Conservation (phyloP, 1,284 basidiomycete species). For the Ustilago sp. region DNA sequence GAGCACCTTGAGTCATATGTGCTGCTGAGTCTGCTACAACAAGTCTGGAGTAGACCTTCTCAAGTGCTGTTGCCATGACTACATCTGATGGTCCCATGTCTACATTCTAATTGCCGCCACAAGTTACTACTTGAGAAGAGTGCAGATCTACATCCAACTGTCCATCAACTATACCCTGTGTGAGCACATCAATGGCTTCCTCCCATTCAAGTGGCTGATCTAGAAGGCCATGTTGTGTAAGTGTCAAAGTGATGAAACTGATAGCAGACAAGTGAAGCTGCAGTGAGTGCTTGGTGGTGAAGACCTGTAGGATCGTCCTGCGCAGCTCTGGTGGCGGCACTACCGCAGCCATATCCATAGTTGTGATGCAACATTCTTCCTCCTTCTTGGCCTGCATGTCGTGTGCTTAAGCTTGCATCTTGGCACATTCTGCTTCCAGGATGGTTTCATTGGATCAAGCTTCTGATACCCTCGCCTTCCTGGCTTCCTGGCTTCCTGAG, state of each 20-base stretch:
- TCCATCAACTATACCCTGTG: slow-evolving; percentile 59
- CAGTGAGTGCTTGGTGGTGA: slow-evolving; percentile 64
- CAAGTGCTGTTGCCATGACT: slow-evolving; percentile 60
- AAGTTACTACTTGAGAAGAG: slow-evolving; percentile 3
- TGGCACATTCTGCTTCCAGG: slow-evolving; percentile 70
- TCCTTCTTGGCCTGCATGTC: slow-evolving; percentile 73
- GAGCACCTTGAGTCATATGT: slow-evolving; percentile 5
- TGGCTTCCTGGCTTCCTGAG: slow-evolving; percentile 45
- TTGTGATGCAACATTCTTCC: slow-evolving; percentile 50
- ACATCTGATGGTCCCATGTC: slow-evolving; percentile 28
- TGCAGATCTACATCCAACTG: slow-evolving; percentile 30
- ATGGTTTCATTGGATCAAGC: slow-evolving; percentile 41
- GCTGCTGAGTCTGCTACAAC: slow-evolving; percentile 61
- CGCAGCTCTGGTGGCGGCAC: slow-evolving; percentile 58
- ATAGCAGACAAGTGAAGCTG: slow-evolving; percentile 67
- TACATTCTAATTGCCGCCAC: background rate
- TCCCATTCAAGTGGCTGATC: slow-evolving; percentile 53
- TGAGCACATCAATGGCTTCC: slow-evolving; percentile 68
- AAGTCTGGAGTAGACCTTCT: slow-evolving; percentile 62
- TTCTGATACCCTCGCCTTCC: slow-evolving; percentile 43
- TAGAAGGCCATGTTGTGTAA: slow-evolving; percentile 61
- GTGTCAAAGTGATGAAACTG: slow-evolving; percentile 60
- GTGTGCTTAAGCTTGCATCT: slow-evolving; percentile 73
- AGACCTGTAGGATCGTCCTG: slow-evolving; percentile 58
- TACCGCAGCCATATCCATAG: background rate